Percentiles rank a stretch among this genome's conserved stretches.
Evolutionary conservation across 352 stramenopile genomes (phyloP).

Genomic region (Thalassiosira exigua): DNA sequence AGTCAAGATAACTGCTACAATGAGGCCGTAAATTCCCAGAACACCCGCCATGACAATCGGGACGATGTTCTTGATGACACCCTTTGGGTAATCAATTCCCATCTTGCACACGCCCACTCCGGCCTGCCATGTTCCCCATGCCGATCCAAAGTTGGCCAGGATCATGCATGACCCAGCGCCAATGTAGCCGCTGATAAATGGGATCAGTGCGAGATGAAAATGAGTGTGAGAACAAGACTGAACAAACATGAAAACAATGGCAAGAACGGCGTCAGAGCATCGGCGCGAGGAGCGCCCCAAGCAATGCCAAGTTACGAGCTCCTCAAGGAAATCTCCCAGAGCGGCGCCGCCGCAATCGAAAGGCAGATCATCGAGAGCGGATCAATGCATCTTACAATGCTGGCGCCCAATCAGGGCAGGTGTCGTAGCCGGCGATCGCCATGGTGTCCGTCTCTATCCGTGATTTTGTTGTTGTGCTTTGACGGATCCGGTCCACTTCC

Average conservation of each 20-base stretch:
- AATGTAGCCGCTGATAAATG: slow-evolving; percentile 64
- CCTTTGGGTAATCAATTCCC: slow-evolving; percentile 77
- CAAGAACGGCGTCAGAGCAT: background rate
- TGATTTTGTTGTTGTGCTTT: too few relatives aligned
- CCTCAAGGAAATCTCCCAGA: slow-evolving; percentile 8
- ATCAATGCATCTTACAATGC: slow-evolving; percentile 68
- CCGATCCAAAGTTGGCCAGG: slow-evolving; percentile 75
- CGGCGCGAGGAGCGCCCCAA: too few relatives aligned
- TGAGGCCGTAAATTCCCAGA: slow-evolving; percentile 82
- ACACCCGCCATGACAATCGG: slow-evolving; percentile 86
- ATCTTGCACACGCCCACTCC: slow-evolving; percentile 78
- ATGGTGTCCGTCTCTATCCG: too few relatives aligned
- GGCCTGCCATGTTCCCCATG: slow-evolving; percentile 82
- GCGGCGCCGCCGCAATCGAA: background rate
- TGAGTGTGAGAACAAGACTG: slow-evolving; percentile 14
- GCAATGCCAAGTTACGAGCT: too few relatives aligned
- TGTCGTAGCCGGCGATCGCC: slow-evolving; percentile 62
- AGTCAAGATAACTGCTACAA: slow-evolving; percentile 84
- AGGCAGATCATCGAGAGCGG: slow-evolving; percentile 3
- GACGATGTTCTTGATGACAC: slow-evolving; percentile 85
- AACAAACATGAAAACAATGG: background rate
- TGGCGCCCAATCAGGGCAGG: slow-evolving; percentile 71
- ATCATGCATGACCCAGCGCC: slow-evolving; percentile 81
- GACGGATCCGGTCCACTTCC: too few relatives aligned
- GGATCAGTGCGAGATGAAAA: background rate